phyloP scores from a whole-genome alignment of 176 grass and related monocot genomes.

The Coix lacrymajobi region DNA sequence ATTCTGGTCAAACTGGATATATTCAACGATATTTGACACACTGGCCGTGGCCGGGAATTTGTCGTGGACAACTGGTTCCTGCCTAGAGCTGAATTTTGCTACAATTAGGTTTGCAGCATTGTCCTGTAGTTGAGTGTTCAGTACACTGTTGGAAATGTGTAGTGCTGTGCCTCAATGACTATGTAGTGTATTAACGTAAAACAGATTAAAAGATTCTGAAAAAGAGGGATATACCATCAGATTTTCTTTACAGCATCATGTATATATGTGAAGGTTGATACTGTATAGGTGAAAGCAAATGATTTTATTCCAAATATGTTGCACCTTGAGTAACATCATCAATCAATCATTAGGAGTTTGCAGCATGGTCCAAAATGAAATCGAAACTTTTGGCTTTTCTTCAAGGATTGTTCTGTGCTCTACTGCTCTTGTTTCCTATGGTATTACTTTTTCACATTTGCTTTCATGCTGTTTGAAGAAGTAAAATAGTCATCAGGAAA shows the following conservation, averaged over 20 bases:
- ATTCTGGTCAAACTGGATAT: not conserved
- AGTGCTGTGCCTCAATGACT: not conserved
- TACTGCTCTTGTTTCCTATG: not conserved
- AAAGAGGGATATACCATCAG: not conserved
- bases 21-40: not conserved
- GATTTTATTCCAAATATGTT: conserved; percentile 5
- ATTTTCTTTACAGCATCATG: not conserved
- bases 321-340: not conserved
- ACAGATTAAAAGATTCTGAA: not conserved
- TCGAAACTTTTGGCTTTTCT: not conserved
- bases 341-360: not conserved
- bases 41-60: not conserved
- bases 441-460: not conserved
- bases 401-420: not conserved
- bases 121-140: not conserved
- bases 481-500: not conserved
- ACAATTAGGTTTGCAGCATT: not conserved
- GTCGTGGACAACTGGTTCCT: not conserved
- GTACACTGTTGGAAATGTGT: not conserved
- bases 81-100: not conserved
- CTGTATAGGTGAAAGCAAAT: not conserved
- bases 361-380: not conserved
- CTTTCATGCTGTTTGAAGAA: not conserved
- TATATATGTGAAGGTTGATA: not conserved
- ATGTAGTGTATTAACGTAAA: not conserved